Evolutionary conservation across 1,139 yeast species (phyloP).

Genomic region (Taphrina flavorubra): DNA sequence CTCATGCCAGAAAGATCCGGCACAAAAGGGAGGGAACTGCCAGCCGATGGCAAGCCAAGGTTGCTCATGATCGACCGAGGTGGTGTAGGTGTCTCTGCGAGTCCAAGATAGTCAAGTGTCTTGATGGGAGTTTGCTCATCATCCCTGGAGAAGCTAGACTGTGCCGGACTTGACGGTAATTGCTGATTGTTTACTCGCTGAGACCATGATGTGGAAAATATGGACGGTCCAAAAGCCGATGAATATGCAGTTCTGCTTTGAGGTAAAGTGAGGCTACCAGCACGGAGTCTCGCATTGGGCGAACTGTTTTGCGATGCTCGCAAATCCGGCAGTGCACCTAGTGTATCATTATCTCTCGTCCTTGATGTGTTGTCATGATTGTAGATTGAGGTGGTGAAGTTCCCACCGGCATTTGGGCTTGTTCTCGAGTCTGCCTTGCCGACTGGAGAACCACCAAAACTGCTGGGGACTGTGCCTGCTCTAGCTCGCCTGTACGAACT

Average conservation of each 20-base stretch:
- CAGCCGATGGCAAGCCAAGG: conserved; percentile 21
- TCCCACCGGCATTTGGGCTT: conserved; percentile 44
- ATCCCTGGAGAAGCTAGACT: conserved; percentile 43
- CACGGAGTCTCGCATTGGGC: conserved; percentile 47
- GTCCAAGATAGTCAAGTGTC: conserved; percentile 47
- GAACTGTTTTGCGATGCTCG: conserved; percentile 39
- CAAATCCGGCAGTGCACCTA: conserved; percentile 42
- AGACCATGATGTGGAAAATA: conserved; percentile 49
- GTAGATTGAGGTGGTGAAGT: conserved; percentile 45
- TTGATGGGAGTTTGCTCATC: conserved; percentile 45
- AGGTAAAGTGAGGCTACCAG: conserved; percentile 51
- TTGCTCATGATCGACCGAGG: conserved; percentile 35
- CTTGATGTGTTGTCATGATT: conserved; percentile 41
- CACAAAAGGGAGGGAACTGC: conserved; percentile 27
- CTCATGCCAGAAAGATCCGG: conserved; percentile 50
- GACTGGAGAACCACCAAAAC: conserved; percentile 51
- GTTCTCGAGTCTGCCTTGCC: conserved; percentile 40
- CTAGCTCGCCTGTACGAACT: conserved; percentile 52
- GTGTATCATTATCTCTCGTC: conserved; percentile 16
- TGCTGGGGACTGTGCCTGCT: conserved; percentile 57
- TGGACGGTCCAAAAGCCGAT: conserved; percentile 51
- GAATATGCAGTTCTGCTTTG: conserved; percentile 48
- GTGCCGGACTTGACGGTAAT: conserved; percentile 43
- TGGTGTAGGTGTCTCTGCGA: conserved; percentile 45
- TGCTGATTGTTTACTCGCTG: conserved; percentile 43